Conservation (phyloP, 176 grass and related monocot genomes). For the Oryza officinalis region DNA sequence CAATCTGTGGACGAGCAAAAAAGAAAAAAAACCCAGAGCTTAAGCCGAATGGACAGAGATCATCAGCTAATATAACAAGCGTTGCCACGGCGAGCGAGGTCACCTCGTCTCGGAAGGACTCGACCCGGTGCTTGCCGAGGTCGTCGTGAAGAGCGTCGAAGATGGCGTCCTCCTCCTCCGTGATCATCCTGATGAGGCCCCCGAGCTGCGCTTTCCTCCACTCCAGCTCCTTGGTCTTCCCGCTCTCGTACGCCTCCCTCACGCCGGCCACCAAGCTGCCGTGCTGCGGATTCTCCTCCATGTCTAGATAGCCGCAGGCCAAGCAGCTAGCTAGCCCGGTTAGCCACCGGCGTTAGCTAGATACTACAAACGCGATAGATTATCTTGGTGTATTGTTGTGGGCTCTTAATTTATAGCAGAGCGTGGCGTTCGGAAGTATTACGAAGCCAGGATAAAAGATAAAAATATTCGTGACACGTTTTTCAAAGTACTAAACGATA, state of each 20-base stretch:
- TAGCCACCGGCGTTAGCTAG: too few relatives aligned
- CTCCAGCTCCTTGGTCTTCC: slow-evolving; percentile 51
- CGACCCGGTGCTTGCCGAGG: slow-evolving; percentile 60
- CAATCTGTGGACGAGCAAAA: slow-evolving; percentile 34
- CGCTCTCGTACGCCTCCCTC: slow-evolving; percentile 48
- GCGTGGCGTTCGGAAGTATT: too few relatives aligned
- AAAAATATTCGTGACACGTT: too few relatives aligned
- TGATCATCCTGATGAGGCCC: slow-evolving; percentile 51
- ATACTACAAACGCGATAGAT: too few relatives aligned
- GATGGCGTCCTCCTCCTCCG: slow-evolving; percentile 66
- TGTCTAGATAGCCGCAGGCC: background rate
- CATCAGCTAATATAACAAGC: background rate
- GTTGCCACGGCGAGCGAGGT: background rate
- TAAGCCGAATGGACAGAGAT: background rate
- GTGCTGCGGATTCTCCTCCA: background rate
- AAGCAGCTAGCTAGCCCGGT: too few relatives aligned
- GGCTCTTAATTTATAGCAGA: too few relatives aligned
- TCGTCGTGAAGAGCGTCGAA: slow-evolving; percentile 58
- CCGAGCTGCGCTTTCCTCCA: slow-evolving; percentile 68
- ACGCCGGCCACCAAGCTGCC: slow-evolving; percentile 27
- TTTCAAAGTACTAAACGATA: too few relatives aligned
- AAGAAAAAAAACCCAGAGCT: background rate
- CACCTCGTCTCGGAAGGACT: slow-evolving; percentile 75
- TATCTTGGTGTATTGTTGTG: too few relatives aligned
- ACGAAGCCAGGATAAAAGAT: too few relatives aligned